Percentiles rank a stretch among this genome's conserved stretches.
Conservation (phyloP, 805 yeast genomes). For the Candida orba region DNA sequence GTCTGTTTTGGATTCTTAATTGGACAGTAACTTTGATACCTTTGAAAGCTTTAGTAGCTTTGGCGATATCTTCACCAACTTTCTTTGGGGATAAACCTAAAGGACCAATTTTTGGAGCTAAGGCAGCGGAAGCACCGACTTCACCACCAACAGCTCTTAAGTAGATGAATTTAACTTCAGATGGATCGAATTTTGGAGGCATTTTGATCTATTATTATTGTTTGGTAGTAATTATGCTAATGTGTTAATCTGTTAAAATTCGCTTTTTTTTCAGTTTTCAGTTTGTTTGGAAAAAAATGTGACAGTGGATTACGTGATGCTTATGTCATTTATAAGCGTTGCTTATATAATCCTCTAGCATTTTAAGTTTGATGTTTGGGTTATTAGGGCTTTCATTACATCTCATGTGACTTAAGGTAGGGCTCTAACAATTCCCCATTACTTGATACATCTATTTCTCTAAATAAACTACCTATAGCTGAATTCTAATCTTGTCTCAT, state of each 20-base stretch:
- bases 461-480: too few species aligned
- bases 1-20: slow-evolving; percentile 99
- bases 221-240: slow-evolving; percentile 1
- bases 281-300: not conserved
- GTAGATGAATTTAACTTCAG: slow-evolving; percentile 96
- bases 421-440: too few species aligned
- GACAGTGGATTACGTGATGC: not conserved
- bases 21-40: slow-evolving; percentile 99
- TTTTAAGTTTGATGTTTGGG: too few species aligned
- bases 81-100: slow-evolving; percentile 99
- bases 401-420: not conserved
- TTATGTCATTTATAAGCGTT: not conserved
- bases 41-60: slow-evolving; percentile 98
- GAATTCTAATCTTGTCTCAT: too few species aligned
- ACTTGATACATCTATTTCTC: too few species aligned
- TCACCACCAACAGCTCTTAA: slow-evolving; percentile 99
- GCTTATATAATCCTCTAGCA: too few species aligned
- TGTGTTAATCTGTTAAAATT: not conserved
- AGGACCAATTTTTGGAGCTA: slow-evolving; percentile 99
- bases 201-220: slow-evolving; percentile 32
- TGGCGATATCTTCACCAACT: slow-evolving; percentile 99
- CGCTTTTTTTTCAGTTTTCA: slow-evolving; percentile 5
- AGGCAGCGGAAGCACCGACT: slow-evolving; percentile 99
- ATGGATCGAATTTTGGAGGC: slow-evolving; percentile 99
- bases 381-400: not conserved